phyloP scores from a whole-genome alignment of 192 early-diverging fungal genomes.

The Umbelopsis vinacea region DNA sequence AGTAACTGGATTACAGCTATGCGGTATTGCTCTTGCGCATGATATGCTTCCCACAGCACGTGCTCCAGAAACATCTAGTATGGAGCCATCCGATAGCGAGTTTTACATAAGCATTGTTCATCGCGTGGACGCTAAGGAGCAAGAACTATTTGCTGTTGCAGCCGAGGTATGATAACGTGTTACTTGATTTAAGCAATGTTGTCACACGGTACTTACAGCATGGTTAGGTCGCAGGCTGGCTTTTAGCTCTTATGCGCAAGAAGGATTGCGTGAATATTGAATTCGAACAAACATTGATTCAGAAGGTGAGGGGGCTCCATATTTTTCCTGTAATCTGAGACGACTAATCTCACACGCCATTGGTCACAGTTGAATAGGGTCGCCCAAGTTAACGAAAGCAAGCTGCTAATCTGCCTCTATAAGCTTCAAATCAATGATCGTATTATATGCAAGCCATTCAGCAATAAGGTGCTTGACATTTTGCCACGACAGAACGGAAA shows the following conservation, averaged over 20 bases:
- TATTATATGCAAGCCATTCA: constrained; percentile 40
- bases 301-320: not conserved
- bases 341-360: not conserved
- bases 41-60: constrained; percentile 49
- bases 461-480: constrained; percentile 50
- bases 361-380: not conserved
- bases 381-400: not conserved
- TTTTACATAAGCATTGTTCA: constrained; percentile 51
- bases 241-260: constrained; percentile 44
- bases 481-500: constrained; percentile 54
- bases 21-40: constrained; percentile 60
- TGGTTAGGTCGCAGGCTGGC: constrained; percentile 38
- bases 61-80: constrained; percentile 44
- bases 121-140: constrained; percentile 43
- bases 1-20: constrained; percentile 62
- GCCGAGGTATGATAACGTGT: constrained; percentile 51
- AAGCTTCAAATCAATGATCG: constrained; percentile 49
- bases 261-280: constrained; percentile 26
- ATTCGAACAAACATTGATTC: constrained; percentile 4
- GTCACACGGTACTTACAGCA: not conserved
- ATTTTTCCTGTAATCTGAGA: not conserved
- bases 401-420: constrained; percentile 47
- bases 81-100: constrained; percentile 37
- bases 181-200: not conserved
- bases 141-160: constrained; percentile 50